Base-by-base conservation (phyloP, 352 stramenopile genomes). In the Phytophthora hybrid region DNA sequence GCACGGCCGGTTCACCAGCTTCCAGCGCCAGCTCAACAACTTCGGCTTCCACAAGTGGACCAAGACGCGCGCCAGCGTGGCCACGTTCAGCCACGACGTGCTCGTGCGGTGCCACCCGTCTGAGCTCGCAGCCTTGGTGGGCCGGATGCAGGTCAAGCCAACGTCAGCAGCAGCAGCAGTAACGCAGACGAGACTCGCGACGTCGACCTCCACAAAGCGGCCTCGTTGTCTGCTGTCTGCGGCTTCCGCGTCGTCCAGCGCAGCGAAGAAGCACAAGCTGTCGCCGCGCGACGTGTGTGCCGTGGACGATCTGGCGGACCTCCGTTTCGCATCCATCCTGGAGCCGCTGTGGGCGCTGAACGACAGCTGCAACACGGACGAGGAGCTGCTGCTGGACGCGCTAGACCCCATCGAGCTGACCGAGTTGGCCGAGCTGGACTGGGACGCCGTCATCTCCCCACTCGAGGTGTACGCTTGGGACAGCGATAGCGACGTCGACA, bases 21-120 rank as follows among this genome's bases (percentile, higher is more conserved):
- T 98, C 60, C 90, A 97, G 69, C 88, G 94, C 11, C 92, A 98
- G 67, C 85, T 98, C 46, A 98, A 97, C 79, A 98, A 98, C 79
- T 98, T 98, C 80, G 86, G 82, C 53, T 98, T 98, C 75, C 82
- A 82, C 66, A 95, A 95, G 77, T 93, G 87, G 84, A 93, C 87
- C 68, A 93, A 93, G 76, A 94, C 87, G 9, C 85, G 89, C 61
- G 82, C 85, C 18, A 94, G 84, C 65, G 84, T 94, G 55, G 92
- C 82, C 77, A 94, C 85, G 6, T 94, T 94, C 76, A 92, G 85
- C 67, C 87, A 94, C 72, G 79, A 86, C 13, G 78, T 76, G 55
- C 85, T 92, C 37, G 60, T 84, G 8, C 79, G 74, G 59, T 84
- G 88, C 62, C 73, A 83, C 49, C 76, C 74, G 49, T 63, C 64